Evolutionary conservation across 257 asterid genomes (phyloP).

Genomic region (Nicotiana paniculata): DNA sequence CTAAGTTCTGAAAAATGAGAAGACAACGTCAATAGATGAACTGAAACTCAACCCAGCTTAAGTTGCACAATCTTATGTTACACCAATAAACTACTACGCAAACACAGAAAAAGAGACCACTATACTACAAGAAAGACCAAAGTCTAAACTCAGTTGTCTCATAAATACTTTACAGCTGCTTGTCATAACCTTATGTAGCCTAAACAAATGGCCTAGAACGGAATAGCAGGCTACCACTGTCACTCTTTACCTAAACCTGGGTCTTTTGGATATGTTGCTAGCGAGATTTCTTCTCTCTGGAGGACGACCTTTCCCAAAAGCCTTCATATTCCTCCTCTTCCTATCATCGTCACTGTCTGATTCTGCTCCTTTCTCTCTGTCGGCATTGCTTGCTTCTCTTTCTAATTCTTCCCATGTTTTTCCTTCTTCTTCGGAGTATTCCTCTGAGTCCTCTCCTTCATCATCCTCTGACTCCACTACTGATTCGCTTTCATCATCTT

Average conservation of each 20-base stretch:
- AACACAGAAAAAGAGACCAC: not conserved
- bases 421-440: constrained; percentile 18
- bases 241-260: constrained; percentile 41
- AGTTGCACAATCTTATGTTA: constrained; percentile 3
- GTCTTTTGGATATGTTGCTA: constrained; percentile 35
- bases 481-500: constrained; percentile 19
- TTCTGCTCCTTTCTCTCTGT: constrained; percentile 19
- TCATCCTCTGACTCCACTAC: constrained; percentile 20
- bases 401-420: constrained; percentile 23
- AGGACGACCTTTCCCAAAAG: constrained; percentile 24
- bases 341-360: constrained; percentile 23
- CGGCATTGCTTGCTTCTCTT: constrained; percentile 21
- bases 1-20: not conserved
- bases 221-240: not conserved
- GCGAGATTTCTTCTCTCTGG: constrained; percentile 40
- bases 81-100: not conserved
- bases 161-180: constrained; percentile 4
- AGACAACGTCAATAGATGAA: not conserved
- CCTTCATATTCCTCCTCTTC: constrained; percentile 23
- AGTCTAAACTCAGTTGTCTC: not conserved
- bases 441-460: constrained; percentile 17
- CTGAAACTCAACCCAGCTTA: not conserved
- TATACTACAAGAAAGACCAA: not conserved
- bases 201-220: not conserved
- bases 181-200: not conserved